phyloP scores from a whole-genome alignment of 78 protist genomes.

The Protostelium mycophagum region DNA sequence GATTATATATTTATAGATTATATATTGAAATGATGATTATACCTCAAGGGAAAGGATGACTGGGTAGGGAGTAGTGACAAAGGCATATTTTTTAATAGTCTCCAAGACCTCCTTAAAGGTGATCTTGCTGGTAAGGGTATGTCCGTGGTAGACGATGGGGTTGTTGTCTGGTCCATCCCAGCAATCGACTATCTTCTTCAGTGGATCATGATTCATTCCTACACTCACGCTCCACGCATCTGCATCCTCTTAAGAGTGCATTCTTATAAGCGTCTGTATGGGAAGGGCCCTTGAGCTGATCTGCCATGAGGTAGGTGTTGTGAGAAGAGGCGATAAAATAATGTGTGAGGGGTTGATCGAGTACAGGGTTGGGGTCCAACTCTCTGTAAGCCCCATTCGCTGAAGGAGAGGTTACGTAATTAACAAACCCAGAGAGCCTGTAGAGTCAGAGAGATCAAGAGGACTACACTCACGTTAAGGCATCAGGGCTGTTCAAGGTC shows the following conservation, averaged over 20 bases:
- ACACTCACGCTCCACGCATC: slow-evolving; percentile 71
- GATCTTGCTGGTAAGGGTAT: slow-evolving; percentile 76
- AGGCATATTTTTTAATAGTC: slow-evolving; percentile 45
- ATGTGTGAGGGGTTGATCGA: not conserved
- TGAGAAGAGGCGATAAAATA: slow-evolving; percentile 60
- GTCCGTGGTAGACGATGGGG: slow-evolving; percentile 88
- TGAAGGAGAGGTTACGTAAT: too few relatives aligned
- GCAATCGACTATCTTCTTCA: slow-evolving; percentile 40
- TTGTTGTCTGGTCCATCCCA: slow-evolving; percentile 87
- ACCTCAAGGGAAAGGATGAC: slow-evolving; percentile 83
- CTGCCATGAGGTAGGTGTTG: slow-evolving; percentile 86
- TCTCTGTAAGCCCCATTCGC: too few relatives aligned
- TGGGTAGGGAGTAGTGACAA: slow-evolving; percentile 71
- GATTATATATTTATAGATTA: too few relatives aligned
- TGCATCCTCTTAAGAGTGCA: slow-evolving; percentile 54
- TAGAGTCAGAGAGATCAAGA: not conserved
- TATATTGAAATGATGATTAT: too few relatives aligned
- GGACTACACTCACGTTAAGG: not conserved
- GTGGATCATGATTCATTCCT: not conserved
- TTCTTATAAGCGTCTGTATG: slow-evolving; percentile 54
- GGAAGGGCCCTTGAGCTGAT: slow-evolving; percentile 72
- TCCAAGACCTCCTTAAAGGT: slow-evolving; percentile 51
- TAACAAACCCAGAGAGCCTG: not conserved
- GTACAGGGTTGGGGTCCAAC: not conserved
- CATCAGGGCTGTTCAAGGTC: not conserved